Conservation (phyloP, 2,329 filamentous ascomycete genomes). For the Clarireedia paspali region DNA sequence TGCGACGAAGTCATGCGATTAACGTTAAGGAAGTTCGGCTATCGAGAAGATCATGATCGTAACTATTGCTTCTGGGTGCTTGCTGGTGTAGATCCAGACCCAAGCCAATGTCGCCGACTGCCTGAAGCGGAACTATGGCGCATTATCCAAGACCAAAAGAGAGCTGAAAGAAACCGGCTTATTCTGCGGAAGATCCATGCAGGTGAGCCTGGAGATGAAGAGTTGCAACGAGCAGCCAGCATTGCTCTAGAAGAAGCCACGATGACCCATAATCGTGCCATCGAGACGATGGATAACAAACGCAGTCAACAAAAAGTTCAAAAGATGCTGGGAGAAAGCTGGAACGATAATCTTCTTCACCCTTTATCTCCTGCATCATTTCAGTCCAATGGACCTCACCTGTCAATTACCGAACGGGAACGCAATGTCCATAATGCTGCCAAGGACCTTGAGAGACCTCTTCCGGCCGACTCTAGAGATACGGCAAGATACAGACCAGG, state of each 20-base stretch:
- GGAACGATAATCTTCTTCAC: slow-evolving; percentile 72
- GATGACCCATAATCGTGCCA: slow-evolving; percentile 57
- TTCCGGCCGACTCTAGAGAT: slow-evolving; percentile 32
- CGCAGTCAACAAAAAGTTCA: slow-evolving; percentile 82
- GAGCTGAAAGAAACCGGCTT: slow-evolving; percentile 80
- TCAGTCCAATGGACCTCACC: slow-evolving; percentile 32
- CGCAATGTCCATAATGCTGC: slow-evolving; percentile 55
- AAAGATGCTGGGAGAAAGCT: slow-evolving; percentile 80
- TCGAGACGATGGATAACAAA: slow-evolving; percentile 57
- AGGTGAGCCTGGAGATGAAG: slow-evolving; percentile 79
- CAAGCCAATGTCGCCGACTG: slow-evolving; percentile 71
- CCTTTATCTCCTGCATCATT: slow-evolving; percentile 77
- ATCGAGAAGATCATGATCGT: slow-evolving; percentile 83
- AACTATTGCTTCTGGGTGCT: slow-evolving; percentile 97
- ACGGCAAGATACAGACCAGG: slow-evolving; percentile 25
- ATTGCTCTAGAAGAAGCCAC: slow-evolving; percentile 85
- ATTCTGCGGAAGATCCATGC: slow-evolving; percentile 90
- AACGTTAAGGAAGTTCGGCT: slow-evolving; percentile 77
- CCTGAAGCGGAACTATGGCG: slow-evolving; percentile 84
- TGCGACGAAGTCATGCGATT: slow-evolving; percentile 89
- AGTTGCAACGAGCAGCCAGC: slow-evolving; percentile 78
- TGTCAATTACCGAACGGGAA: slow-evolving; percentile 51
- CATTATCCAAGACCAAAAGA: slow-evolving; percentile 78
- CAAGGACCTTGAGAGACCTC: slow-evolving; percentile 49
- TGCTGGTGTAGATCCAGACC: slow-evolving; percentile 75